Evolutionary conservation across 2,329 filamentous ascomycete genomes (phyloP).

Genomic region (Aurifilum marmelostoma): DNA sequence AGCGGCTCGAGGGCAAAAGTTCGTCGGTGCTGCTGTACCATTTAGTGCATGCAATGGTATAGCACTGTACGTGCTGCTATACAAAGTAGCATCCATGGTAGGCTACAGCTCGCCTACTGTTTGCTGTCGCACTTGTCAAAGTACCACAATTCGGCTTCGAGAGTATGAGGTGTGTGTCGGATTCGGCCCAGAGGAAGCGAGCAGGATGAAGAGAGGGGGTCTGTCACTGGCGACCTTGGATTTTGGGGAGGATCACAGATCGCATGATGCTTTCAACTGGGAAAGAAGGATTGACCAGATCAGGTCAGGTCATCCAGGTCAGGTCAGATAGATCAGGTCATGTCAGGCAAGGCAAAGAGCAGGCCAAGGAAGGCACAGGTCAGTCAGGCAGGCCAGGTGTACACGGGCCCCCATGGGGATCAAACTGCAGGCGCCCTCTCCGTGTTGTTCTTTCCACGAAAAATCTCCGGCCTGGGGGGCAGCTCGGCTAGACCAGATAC

Average conservation of each 20-base stretch:
- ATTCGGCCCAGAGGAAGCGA: not conserved
- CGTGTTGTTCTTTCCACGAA: not conserved
- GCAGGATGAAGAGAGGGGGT: not conserved
- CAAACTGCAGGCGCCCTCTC: not conserved
- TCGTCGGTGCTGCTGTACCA: not conserved
- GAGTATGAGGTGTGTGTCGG: too few species aligned
- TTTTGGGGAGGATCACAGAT: not conserved
- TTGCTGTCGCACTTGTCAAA: not conserved
- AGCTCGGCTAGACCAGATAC: not conserved
- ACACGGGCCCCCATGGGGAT: not conserved
- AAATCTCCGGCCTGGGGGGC: not conserved
- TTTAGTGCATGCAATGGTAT: not conserved
- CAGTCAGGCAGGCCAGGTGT: not conserved
- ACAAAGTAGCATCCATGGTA: too few species aligned
- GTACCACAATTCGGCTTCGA: too few species aligned
- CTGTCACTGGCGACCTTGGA: too few species aligned
- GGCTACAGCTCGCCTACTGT: not conserved
- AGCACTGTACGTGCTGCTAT: not conserved
- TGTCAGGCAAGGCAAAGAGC: not conserved
- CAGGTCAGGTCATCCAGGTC: conserved; percentile 7
- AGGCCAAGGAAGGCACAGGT: not conserved
- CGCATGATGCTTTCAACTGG: not conserved
- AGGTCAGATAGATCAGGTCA: not conserved
- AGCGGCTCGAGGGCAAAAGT: too few species aligned
- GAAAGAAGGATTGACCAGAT: not conserved